Conservation (phyloP, 805 yeast genomes). For the Candida maesae region DNA sequence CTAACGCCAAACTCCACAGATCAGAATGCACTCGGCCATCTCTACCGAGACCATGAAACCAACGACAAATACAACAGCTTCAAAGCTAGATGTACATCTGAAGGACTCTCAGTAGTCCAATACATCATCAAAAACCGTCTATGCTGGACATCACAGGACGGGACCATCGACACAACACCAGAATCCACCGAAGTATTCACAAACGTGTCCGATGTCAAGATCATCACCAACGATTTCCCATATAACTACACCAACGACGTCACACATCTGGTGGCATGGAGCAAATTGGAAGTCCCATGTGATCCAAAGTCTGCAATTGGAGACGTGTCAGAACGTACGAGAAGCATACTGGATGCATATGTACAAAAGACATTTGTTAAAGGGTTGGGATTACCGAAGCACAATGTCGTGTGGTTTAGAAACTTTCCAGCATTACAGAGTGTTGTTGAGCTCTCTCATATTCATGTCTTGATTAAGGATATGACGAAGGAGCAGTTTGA, state of each 20-base stretch:
- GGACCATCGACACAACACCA: constrained; percentile 12
- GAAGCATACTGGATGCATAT: constrained; percentile 43
- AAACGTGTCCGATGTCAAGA: constrained; percentile 31
- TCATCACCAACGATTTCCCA: constrained; percentile 60
- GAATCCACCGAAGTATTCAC: constrained; percentile 24
- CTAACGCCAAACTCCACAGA: too few species aligned
- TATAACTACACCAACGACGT: constrained; percentile 53
- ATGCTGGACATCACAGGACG: constrained; percentile 42
- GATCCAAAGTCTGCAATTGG: constrained; percentile 50
- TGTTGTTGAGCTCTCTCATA: constrained; percentile 60
- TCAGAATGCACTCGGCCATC: constrained; percentile 8
- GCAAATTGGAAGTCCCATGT: constrained; percentile 44
- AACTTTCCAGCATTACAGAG: constrained; percentile 71
- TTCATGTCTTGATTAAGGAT: constrained; percentile 54
- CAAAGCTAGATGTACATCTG: constrained; percentile 35
- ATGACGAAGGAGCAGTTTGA: constrained; percentile 1
- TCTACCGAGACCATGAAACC: constrained; percentile 42
- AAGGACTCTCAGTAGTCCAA: constrained; percentile 41
- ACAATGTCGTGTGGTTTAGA: constrained; percentile 53
- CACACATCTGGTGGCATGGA: constrained; percentile 64
- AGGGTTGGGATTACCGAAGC: constrained; percentile 34
- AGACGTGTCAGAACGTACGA: constrained; percentile 33
- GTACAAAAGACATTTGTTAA: constrained; percentile 42
- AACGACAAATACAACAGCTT: constrained; percentile 44
- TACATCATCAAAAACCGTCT: constrained; percentile 46